phyloP scores from a whole-genome alignment of 140 eudicot genomes.

The Flaveria floridana region DNA sequence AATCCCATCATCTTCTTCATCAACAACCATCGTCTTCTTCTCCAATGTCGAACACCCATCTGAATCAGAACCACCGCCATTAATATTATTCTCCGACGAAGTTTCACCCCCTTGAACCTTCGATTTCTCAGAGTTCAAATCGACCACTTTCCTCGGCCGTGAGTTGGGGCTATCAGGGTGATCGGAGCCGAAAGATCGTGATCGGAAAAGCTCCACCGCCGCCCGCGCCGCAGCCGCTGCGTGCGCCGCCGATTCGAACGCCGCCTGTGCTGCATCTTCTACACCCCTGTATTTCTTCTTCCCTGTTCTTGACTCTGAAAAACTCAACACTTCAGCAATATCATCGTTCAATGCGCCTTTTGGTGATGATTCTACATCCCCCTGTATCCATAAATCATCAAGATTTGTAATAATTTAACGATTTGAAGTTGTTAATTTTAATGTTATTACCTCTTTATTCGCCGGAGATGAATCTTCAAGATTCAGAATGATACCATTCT shows the following conservation, averaged over 20 bases:
- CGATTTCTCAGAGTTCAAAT: slow-evolving; percentile 7
- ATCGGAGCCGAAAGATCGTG: slow-evolving; percentile 48
- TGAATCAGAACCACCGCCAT: slow-evolving; percentile 24
- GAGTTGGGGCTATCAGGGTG: slow-evolving; percentile 41
- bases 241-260: slow-evolving; percentile 76
- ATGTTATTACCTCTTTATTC: slow-evolving; percentile 18
- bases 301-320: slow-evolving; percentile 41
- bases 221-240: slow-evolving; percentile 94
- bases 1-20: slow-evolving; percentile 50
- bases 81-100: background rate
- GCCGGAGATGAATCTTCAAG: slow-evolving; percentile 39
- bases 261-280: slow-evolving; percentile 90
- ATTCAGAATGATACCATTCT: slow-evolving; percentile 47
- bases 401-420: background rate
- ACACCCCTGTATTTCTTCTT: slow-evolving; percentile 63
- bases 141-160: slow-evolving; percentile 31
- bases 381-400: slow-evolving; percentile 1
- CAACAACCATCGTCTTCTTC: slow-evolving; percentile 27
- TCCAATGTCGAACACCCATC: background rate
- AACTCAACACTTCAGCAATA: slow-evolving; percentile 31
- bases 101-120: slow-evolving; percentile 22
- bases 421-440: background rate
- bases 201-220: slow-evolving; percentile 79
- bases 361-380: slow-evolving; percentile 21
- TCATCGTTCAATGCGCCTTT: slow-evolving; percentile 19